Evolutionary conservation across 495 filamentous ascomycete species (phyloP).

Genomic region (Penicillium canariense): DNA sequence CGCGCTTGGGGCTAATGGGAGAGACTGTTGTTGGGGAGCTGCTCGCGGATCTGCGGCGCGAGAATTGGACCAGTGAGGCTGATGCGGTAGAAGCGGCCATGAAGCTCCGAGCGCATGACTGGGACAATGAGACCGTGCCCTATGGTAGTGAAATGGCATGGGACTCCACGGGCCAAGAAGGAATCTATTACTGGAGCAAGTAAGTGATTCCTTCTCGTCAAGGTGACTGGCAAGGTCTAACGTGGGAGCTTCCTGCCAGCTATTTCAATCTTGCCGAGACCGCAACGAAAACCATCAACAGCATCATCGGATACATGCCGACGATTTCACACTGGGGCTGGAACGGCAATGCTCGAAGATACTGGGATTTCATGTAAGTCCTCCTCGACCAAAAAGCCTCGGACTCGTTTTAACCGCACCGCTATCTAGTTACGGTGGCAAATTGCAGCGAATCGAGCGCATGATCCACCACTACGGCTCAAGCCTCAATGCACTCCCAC

Average conservation of each 20-base stretch:
- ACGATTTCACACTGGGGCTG: constrained; percentile 54
- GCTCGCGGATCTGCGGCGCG: constrained; percentile 41
- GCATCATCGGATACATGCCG: constrained; percentile 49
- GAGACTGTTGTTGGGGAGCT: constrained; percentile 51
- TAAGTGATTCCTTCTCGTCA: constrained; percentile 33
- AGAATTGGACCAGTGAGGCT: constrained; percentile 37
- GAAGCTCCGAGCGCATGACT: constrained; percentile 40
- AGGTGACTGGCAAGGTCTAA: not conserved
- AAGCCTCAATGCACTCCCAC: constrained; percentile 48
- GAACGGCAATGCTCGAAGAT: constrained; percentile 53
- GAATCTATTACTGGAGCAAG: constrained; percentile 52
- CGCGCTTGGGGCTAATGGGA: constrained; percentile 48
- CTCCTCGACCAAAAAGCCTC: not conserved
- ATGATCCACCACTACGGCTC: constrained; percentile 59
- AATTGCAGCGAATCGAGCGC: constrained; percentile 49
- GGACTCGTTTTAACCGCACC: not conserved
- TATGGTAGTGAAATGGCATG: constrained; percentile 57
- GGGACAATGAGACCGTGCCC: constrained; percentile 42
- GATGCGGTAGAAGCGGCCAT: constrained; percentile 35
- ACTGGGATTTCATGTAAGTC: constrained; percentile 48
- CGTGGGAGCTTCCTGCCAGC: constrained; percentile 8
- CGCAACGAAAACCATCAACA: constrained; percentile 45
- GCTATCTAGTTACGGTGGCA: constrained; percentile 36
- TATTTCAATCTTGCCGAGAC: constrained; percentile 45
- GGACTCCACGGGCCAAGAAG: constrained; percentile 56